Conservation (phyloP, 495 filamentous ascomycete genomes). For the Penicillium atrosanguineum region DNA sequence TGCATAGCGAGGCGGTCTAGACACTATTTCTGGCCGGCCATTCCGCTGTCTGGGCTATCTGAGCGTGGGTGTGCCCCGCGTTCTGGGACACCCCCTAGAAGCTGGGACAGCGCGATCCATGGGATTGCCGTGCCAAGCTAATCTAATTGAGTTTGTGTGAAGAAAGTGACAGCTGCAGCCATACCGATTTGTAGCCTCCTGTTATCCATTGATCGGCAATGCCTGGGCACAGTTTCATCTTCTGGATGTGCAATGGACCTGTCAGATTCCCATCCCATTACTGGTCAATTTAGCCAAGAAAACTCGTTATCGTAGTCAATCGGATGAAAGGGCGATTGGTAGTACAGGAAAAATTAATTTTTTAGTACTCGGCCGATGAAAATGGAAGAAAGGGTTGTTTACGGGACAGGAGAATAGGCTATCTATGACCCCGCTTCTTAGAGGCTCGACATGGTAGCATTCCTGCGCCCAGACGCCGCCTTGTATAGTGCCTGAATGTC, state of each 20-base stretch:
- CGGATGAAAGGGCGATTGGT: no score
- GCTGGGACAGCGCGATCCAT: constrained; percentile 3
- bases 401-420: not conserved
- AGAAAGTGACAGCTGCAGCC: constrained; percentile 20
- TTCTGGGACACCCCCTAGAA: not conserved
- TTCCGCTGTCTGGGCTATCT: not conserved
- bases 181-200: not conserved
- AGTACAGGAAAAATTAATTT: no score
- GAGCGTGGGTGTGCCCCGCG: constrained; percentile 2
- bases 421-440: not conserved
- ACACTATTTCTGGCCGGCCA: not conserved
- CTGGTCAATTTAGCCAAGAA: not conserved
- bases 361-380: not conserved
- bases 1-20: constrained; percentile 8
- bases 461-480: constrained; percentile 39
- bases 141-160: constrained; percentile 18
- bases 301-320: not conserved
- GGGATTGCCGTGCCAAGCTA: constrained; percentile 6
- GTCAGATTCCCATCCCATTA: not conserved
- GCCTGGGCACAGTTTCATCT: not conserved
- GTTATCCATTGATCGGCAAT: not conserved
- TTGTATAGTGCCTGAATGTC: constrained; percentile 60
- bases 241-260: not conserved
- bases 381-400: not conserved
- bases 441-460: constrained; percentile 4